Base-by-base conservation (phyloP, 164 flowering plant species). In the Protea cynaroides region DNA sequence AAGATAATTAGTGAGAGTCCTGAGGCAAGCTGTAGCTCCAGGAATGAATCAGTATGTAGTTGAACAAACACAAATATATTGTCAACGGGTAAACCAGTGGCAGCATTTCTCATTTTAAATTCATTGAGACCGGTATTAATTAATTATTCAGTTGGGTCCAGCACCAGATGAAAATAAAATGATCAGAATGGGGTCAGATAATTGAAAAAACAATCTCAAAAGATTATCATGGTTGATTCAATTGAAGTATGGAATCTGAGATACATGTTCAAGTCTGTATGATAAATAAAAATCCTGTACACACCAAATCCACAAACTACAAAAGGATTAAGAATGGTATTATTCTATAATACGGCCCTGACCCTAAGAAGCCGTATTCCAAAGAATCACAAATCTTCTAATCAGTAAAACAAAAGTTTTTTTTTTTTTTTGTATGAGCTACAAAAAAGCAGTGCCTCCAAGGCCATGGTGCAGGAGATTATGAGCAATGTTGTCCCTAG, bases 401-500 rank as follows among this genome's bases (percentile, higher is more conserved):
- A 37, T 29, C 5, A 29, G 34, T 29, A 3, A 29, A n/a, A n/a
- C n/a, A n/a, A n/a, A n/a, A 37, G 9, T 12, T 40, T 40, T 40
- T 40, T 40, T 40, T 40, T 3, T 40, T 40, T 12, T 40, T 6
- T 17, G 34, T 19, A 0, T 25, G 4, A 54, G 59, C 70, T 72
- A 84, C 24, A 74, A 71, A 59, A 81, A 81, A 21, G 75, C 55
- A 21, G 86, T 80, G 61, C 87, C 89, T 0, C 81, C 88, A 49
- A 70, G 81, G 4, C 87, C 86, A 76, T 75, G 97, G 69, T 90
- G 97, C 68, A 90, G 56, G 37, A 90, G 74, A 73, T 84, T 78
- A 53, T 90, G 95, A 56, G 97, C 90, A 70, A 90, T 83, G 47
- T 67, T 73, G 64, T 90, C 97, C 57, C 97, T 81, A 8, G 83